A percentile compares a stretch with the other conserved stretches of the same genome.
Evolutionary conservation across 352 stramenopile species (phyloP).

Genomic region (Globisporangium cederbergense): DNA sequence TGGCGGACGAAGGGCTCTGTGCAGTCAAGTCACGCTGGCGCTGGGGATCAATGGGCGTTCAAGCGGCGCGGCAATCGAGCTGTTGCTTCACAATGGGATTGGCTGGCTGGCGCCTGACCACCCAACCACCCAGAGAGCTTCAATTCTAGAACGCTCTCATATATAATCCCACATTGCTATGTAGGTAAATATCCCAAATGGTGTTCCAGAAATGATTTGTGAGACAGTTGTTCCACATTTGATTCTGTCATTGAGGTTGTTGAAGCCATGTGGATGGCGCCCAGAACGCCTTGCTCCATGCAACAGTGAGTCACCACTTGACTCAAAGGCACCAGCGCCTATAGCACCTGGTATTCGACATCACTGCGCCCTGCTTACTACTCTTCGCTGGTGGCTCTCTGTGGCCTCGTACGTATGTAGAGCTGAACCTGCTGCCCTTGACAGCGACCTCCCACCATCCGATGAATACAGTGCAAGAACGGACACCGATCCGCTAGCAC

Average conservation of each 20-base stretch:
- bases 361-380: too few species aligned
- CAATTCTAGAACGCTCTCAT: background rate
- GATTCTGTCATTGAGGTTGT: background rate
- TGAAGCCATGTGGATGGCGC: too few species aligned
- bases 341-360: too few species aligned
- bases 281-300: too few species aligned
- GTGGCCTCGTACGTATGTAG: too few species aligned
- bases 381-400: too few species aligned
- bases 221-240: background rate
- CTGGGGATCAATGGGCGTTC: background rate
- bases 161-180: background rate
- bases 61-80: background rate
- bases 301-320: too few species aligned
- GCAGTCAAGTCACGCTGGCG: background rate
- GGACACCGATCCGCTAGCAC: too few species aligned
- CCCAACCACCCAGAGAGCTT: background rate
- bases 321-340: too few species aligned
- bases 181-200: background rate
- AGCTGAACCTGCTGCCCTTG: too few species aligned
- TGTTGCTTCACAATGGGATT: background rate
- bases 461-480: too few species aligned
- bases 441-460: too few species aligned
- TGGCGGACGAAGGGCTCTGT: conserved; percentile 10
- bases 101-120: conserved; percentile 9
- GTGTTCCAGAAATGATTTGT: background rate